These are phyloP conservation scores for Epicoccum nigrum DNA, from an alignment of 2,329 filamentous ascomycete species.

Conservation along the genomic window DNA sequence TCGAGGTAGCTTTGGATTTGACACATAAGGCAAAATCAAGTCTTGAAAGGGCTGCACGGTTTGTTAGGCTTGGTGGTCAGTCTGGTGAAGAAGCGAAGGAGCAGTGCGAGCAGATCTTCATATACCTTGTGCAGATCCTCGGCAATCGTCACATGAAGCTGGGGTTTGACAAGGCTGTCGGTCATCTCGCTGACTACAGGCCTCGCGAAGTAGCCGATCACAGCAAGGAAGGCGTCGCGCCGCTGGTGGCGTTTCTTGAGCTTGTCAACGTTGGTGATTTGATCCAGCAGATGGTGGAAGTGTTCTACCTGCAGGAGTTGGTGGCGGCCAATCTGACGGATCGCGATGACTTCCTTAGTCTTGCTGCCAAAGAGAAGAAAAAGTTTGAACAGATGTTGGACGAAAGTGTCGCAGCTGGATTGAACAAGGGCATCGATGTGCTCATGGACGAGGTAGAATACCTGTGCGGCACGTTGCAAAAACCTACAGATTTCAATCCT, in stretches of 20 bases:
- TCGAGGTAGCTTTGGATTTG: slow-evolving; percentile 88
- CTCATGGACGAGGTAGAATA: slow-evolving; percentile 99
- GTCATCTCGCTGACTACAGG: slow-evolving; percentile 88
- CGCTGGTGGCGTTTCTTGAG: slow-evolving; percentile 93
- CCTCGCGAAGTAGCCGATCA: slow-evolving; percentile 80
- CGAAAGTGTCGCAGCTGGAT: slow-evolving; percentile 89
- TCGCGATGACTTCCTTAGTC: slow-evolving; percentile 91
- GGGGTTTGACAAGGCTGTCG: slow-evolving; percentile 93
- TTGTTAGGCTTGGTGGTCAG: slow-evolving; percentile 79
- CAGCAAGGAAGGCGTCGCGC: slow-evolving; percentile 76
- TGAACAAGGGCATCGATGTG: slow-evolving; percentile 98
- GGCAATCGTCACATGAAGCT: slow-evolving; percentile 85
- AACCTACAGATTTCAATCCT: slow-evolving; percentile 90
- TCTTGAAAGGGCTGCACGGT: slow-evolving; percentile 82
- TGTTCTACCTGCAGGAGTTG: slow-evolving; percentile 97
- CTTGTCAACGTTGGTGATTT: slow-evolving; percentile 97
- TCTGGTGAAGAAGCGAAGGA: slow-evolving; percentile 82
- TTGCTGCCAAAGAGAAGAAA: slow-evolving; percentile 93
- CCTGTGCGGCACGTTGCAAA: slow-evolving; percentile 85
- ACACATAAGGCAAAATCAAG: slow-evolving; percentile 89
- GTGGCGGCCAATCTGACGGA: slow-evolving; percentile 82
- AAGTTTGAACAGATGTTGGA: slow-evolving; percentile 99
- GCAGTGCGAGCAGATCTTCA: slow-evolving; percentile 89
- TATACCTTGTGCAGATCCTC: slow-evolving; percentile 80
- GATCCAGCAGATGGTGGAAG: slow-evolving; percentile 98